Evolutionary conservation across 192 early-diverging fungal species (phyloP).

Genomic region (Coemansia asiatica): DNA sequence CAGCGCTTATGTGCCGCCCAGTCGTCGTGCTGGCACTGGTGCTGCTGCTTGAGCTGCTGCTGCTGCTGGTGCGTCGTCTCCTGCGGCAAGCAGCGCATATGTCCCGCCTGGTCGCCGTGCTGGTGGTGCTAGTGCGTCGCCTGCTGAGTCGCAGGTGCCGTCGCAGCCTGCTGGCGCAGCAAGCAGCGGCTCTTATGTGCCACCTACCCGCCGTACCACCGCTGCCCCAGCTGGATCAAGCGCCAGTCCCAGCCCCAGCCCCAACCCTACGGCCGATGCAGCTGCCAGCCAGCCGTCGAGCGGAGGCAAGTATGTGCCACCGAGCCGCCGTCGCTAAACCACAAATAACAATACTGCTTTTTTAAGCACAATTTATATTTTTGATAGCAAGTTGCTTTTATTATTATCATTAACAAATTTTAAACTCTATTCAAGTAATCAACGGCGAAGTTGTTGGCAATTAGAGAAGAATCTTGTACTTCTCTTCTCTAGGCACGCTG

Average conservation of each 20-base stretch:
- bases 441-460: too few species aligned
- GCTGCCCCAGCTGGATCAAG: neutral
- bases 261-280: neutral
- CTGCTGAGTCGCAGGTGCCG: neutral
- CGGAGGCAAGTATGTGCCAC: constrained; percentile 31
- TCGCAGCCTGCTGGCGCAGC: constrained; percentile 9
- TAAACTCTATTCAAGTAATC: too few species aligned
- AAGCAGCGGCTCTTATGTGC: neutral
- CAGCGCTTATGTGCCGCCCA: constrained; percentile 43
- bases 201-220: neutral
- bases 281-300: neutral
- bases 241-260: neutral
- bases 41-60: neutral
- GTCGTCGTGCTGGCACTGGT: constrained; percentile 24
- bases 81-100: constrained; percentile 18
- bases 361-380: too few species aligned
- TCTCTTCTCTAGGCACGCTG: constrained; percentile 80
- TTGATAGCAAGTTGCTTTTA: too few species aligned
- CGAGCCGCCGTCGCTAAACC: constrained; percentile 25
- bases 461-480: constrained; percentile 77
- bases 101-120: constrained; percentile 34
- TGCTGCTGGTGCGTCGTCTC: constrained; percentile 4
- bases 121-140: neutral
- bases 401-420: too few species aligned
- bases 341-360: neutral